phyloP scores from a whole-genome alignment of 495 filamentous ascomycete genomes.

The Hypoxylon perforatum region DNA sequence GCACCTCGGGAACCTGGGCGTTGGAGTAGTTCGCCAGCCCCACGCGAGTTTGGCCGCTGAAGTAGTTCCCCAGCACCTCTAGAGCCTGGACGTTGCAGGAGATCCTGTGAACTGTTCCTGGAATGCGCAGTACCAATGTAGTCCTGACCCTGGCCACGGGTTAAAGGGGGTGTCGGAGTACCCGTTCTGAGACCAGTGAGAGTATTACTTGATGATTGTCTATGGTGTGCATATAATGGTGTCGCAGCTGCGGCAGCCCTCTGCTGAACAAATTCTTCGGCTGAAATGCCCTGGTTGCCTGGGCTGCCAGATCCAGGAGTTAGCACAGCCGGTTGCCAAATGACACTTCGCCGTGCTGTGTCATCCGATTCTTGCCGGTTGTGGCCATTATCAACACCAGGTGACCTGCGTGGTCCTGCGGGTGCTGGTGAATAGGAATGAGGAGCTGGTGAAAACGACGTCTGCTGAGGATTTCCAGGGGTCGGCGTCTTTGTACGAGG shows the following conservation, averaged over 20 bases:
- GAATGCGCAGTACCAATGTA: conserved; percentile 52
- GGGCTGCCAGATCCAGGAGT: conserved; percentile 55
- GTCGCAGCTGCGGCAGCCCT: conserved; percentile 67
- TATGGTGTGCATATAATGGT: conserved; percentile 67
- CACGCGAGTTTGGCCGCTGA: conserved; percentile 43
- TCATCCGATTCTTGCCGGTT: conserved; percentile 60
- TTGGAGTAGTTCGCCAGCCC: conserved; percentile 41
- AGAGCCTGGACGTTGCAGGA: conserved; percentile 52
- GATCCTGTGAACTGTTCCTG: conserved; percentile 56
- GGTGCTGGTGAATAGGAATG: conserved; percentile 53
- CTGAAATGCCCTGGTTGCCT: conserved; percentile 55
- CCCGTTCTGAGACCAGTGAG: conserved; percentile 57
- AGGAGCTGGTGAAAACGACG: conserved; percentile 53
- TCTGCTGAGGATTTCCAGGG: conserved; percentile 32
- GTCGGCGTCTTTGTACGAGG: conserved; percentile 34
- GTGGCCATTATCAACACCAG: conserved; percentile 49
- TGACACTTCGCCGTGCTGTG: conserved; percentile 67
- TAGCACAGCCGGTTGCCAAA: conserved; percentile 79
- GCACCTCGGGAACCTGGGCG: conserved; percentile 44
- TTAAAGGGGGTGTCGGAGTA: conserved; percentile 57
- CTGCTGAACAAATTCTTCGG: conserved; percentile 91
- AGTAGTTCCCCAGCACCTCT: conserved; percentile 50
- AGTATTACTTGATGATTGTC: conserved; percentile 66
- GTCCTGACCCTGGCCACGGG: conserved; percentile 36
- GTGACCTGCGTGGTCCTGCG: conserved; percentile 54